These are phyloP conservation scores for Tetrahymena borealis DNA, from an alignment of 73 alveolate species.

Conservation along the genomic window DNA sequence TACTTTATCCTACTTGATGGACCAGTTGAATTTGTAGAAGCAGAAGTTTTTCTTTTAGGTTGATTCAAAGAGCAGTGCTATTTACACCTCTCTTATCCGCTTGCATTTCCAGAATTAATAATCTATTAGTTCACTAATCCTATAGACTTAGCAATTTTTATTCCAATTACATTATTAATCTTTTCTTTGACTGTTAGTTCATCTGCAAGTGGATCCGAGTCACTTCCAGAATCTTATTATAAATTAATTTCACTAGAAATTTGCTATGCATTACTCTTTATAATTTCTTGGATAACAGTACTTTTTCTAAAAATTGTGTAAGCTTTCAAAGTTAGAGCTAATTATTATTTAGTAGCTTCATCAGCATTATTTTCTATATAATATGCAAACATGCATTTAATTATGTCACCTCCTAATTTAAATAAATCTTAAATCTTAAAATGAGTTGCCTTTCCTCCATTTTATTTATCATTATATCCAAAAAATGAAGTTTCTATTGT, in stretches of 20 bases:
- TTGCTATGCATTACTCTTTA: neutral
- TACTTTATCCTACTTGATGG: too few relatives aligned
- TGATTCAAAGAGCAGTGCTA: neutral
- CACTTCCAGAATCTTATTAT: neutral
- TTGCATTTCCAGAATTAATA: neutral
- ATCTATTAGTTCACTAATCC: neutral
- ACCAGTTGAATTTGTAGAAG: neutral
- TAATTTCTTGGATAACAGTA: neutral
- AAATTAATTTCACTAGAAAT: neutral
- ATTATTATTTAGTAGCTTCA: neutral
- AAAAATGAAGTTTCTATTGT: neutral
- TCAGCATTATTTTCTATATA: neutral
- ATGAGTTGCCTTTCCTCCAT: neutral
- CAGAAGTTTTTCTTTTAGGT: neutral
- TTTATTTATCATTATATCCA: neutral
- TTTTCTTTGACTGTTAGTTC: neutral
- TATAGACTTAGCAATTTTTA: neutral
- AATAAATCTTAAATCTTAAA: neutral
- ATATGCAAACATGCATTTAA: neutral
- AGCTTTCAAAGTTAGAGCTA: neutral
- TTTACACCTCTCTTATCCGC: neutral
- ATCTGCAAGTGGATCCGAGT: neutral
- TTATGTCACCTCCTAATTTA: neutral
- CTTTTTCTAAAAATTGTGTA: neutral
- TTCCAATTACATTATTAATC: neutral